Evolutionary conservation across 83 land plant genomes (phyloP).

Genomic region (Thuja plicata): DNA sequence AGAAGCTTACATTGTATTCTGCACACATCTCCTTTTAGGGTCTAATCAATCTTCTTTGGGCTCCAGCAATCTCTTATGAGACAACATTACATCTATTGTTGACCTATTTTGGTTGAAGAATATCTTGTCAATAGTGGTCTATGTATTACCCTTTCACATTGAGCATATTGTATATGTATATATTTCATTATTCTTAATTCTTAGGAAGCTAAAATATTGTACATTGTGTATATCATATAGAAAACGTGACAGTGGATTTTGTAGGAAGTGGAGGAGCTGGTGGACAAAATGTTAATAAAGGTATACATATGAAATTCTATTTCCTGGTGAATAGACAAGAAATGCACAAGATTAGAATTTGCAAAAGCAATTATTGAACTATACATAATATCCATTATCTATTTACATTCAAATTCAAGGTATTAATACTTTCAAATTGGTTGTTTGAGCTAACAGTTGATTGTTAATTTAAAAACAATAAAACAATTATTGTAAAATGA

Average conservation of each 20-base stretch:
- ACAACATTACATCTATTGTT: background rate
- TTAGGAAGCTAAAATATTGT: background rate
- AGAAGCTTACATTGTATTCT: background rate
- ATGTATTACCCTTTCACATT: background rate
- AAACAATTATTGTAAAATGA: background rate
- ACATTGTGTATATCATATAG: slow-evolving; percentile 28
- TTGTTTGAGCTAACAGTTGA: background rate
- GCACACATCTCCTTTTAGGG: background rate
- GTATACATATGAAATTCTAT: slow-evolving; percentile 20
- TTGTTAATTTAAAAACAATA: background rate
- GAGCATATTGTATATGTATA: background rate
- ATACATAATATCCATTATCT: background rate
- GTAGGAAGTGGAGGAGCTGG: slow-evolving; percentile 99
- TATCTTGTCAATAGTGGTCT: background rate
- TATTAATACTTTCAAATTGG: background rate
- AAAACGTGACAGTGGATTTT: slow-evolving; percentile 85
- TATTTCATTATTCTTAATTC: background rate
- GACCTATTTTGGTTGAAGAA: background rate
- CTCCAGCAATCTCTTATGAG: background rate
- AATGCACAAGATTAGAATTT: background rate
- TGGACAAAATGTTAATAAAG: slow-evolving; percentile 97
- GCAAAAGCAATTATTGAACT: background rate
- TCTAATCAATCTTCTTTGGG: background rate
- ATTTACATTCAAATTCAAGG: background rate
- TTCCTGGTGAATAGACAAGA: background rate